Conservation (phyloP, 345 rosid genomes). For the Gossypium longicalyx region DNA sequence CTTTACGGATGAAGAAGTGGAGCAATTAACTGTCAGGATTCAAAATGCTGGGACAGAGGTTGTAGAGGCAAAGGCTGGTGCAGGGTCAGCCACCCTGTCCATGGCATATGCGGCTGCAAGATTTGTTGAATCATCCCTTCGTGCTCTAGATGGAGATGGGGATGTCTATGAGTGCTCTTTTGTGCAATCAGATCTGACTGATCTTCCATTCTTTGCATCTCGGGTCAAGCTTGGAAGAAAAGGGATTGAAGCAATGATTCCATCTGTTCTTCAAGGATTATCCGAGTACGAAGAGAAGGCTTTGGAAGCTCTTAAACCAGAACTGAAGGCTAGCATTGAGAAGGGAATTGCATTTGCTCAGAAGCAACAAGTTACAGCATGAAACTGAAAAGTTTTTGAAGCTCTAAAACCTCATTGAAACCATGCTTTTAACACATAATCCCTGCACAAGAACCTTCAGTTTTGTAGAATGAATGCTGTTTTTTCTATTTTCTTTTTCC, state of each 20-base stretch:
- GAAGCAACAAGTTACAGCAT: conserved; percentile 60
- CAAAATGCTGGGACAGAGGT: conserved; percentile 97
- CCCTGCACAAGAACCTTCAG: conserved; percentile 23
- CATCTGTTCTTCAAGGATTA: conserved; percentile 67
- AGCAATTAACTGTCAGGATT: conserved; percentile 74
- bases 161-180: conserved; percentile 86
- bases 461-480: conserved; percentile 31
- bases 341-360: conserved; percentile 76
- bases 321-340: conserved; percentile 80
- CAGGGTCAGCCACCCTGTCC: conserved; percentile 94
- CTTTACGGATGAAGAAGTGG: conserved; percentile 68
- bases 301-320: conserved; percentile 70
- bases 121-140: conserved; percentile 93
- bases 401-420: conserved; percentile 8
- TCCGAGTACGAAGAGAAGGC: conserved; percentile 80
- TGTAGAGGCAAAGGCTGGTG: conserved; percentile 96
- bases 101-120: conserved; percentile 99
- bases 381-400: conserved; percentile 8
- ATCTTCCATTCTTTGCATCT: conserved; percentile 87
- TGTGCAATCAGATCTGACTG: conserved; percentile 71
- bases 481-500: conserved; percentile 13
- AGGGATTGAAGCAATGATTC: conserved; percentile 75
- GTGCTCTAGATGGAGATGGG: conserved; percentile 87
- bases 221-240: conserved; percentile 77
- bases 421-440: conserved; percentile 4